Conservation (phyloP, 1,284 basidiomycete genomes). For the Mrakiaceae sp. region DNA sequence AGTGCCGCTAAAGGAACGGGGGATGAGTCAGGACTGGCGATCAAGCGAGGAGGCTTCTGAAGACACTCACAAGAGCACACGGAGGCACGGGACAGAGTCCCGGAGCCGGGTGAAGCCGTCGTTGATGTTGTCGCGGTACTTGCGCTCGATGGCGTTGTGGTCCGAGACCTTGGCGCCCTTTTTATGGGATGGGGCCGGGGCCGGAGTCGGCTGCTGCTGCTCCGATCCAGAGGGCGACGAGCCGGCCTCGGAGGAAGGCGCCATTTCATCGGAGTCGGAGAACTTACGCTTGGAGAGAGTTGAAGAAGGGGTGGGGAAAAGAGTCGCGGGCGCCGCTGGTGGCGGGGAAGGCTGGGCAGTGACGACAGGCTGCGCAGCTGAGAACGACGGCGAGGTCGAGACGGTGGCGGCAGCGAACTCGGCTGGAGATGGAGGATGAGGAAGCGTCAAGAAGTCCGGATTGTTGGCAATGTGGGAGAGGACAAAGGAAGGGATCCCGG, state of each 20-base stretch:
- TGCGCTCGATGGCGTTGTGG: conserved; percentile 18
- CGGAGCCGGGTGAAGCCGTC: conserved; percentile 13
- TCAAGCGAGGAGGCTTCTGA: not conserved
- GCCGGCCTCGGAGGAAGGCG: not conserved
- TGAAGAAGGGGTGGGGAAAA: not conserved
- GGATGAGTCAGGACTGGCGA: not conserved
- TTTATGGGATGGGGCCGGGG: not conserved
- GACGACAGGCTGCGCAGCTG: not conserved
- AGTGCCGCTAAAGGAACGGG: conserved; percentile 1
- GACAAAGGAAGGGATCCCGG: conserved; percentile 4
- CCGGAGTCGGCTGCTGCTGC: not conserved
- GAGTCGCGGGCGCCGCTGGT: not conserved
- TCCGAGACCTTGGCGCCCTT: conserved; percentile 7
- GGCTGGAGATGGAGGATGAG: not conserved
- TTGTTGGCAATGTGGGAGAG: conserved; percentile 3
- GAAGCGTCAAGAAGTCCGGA: not conserved
- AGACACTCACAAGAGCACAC: conserved; percentile 10
- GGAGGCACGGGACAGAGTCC: conserved; percentile 15
- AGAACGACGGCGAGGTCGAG: not conserved
- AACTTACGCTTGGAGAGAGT: not conserved
- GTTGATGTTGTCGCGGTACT: conserved; percentile 16
- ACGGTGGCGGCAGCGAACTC: not conserved
- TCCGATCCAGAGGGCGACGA: no score
- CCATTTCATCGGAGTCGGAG: not conserved
- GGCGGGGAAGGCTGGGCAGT: not conserved